These are phyloP conservation scores for Fusarium xyrophilum DNA, from an alignment of 2,329 filamentous ascomycete species.

Conservation along the genomic window DNA sequence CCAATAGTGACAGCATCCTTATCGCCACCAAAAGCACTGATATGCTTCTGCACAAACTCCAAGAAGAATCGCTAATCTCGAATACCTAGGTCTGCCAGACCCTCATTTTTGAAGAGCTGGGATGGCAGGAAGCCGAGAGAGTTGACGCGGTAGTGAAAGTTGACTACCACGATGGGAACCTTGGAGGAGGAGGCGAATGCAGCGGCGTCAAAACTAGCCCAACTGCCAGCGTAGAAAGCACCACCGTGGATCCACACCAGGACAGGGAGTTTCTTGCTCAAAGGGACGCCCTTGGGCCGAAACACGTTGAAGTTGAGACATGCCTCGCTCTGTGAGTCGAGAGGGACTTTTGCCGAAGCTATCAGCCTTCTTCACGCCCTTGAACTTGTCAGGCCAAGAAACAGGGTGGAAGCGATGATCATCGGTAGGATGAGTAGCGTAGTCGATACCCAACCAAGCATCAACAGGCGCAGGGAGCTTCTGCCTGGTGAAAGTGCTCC, in stretches of 20 bases:
- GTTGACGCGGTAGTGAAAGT: constrained; percentile 52
- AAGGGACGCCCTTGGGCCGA: constrained; percentile 44
- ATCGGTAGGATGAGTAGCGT: constrained; percentile 51
- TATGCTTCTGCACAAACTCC: constrained; percentile 61
- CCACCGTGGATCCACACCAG: constrained; percentile 53
- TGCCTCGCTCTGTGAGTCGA: constrained; percentile 43
- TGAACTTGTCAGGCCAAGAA: constrained; percentile 50
- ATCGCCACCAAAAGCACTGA: constrained; percentile 62
- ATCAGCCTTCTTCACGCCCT: constrained; percentile 49
- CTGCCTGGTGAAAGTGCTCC: constrained; percentile 22
- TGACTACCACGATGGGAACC: constrained; percentile 53
- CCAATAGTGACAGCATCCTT: constrained; percentile 58
- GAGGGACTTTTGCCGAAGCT: constrained; percentile 47
- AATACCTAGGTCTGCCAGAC: constrained; percentile 59
- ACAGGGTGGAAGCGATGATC: constrained; percentile 51
- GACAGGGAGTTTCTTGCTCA: constrained; percentile 48
- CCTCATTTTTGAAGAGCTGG: constrained; percentile 46
- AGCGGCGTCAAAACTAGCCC: constrained; percentile 47
- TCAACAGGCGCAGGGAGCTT: constrained; percentile 44
- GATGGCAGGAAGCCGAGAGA: constrained; percentile 55
- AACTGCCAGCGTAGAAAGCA: constrained; percentile 46
- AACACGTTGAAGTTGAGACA: constrained; percentile 53
- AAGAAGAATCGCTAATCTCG: constrained; percentile 60
- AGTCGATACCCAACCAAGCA: constrained; percentile 58
- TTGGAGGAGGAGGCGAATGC: constrained; percentile 43